These are phyloP conservation scores for Amphibolis antarctica DNA, from an alignment of 106 monocot species.

Conservation along the genomic window DNA sequence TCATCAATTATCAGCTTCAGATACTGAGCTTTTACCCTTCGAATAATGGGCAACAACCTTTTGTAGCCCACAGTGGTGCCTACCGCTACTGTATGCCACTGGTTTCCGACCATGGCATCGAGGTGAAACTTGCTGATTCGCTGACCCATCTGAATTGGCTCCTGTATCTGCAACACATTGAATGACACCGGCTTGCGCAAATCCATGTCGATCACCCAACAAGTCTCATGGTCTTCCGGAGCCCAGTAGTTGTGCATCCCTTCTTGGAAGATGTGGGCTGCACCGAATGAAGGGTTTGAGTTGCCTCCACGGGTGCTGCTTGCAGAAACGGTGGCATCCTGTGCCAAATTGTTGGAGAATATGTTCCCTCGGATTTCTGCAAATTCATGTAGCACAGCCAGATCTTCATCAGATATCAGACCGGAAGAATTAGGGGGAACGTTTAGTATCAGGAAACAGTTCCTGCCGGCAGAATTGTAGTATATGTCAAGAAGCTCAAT, in stretches of 20 bases:
- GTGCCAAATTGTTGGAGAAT: slow-evolving; percentile 62
- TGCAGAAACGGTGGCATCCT: slow-evolving; percentile 44
- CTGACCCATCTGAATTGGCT: slow-evolving; percentile 96
- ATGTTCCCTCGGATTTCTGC: slow-evolving; percentile 39
- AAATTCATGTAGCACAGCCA: slow-evolving; percentile 75
- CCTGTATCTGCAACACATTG: slow-evolving; percentile 74
- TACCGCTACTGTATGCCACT: slow-evolving; percentile 38
- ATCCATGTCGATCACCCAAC: slow-evolving; percentile 50
- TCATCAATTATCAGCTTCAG: slow-evolving; percentile 50
- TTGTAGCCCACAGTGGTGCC: slow-evolving; percentile 91
- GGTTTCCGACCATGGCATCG: slow-evolving; percentile 35
- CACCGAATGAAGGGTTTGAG: slow-evolving; percentile 20
- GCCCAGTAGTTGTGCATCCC: slow-evolving; percentile 80
- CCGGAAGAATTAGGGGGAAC: slow-evolving; percentile 93
- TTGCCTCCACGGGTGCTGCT: slow-evolving; percentile 52
- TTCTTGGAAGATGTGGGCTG: slow-evolving; percentile 43
- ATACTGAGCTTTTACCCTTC: slow-evolving; percentile 24
- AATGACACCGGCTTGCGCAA: slow-evolving; percentile 29
- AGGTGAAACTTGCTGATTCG: slow-evolving; percentile 71
- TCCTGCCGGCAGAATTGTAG: slow-evolving; percentile 82
- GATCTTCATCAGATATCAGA: slow-evolving; percentile 78
- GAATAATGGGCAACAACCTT: slow-evolving; percentile 55
- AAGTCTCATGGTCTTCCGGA: slow-evolving; percentile 32
- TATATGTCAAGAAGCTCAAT: slow-evolving; percentile 63
- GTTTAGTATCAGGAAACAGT: slow-evolving; percentile 75